These are phyloP conservation scores for Moelleriella libera DNA, from an alignment of 2,329 filamentous ascomycete species.

Conservation along the genomic window DNA sequence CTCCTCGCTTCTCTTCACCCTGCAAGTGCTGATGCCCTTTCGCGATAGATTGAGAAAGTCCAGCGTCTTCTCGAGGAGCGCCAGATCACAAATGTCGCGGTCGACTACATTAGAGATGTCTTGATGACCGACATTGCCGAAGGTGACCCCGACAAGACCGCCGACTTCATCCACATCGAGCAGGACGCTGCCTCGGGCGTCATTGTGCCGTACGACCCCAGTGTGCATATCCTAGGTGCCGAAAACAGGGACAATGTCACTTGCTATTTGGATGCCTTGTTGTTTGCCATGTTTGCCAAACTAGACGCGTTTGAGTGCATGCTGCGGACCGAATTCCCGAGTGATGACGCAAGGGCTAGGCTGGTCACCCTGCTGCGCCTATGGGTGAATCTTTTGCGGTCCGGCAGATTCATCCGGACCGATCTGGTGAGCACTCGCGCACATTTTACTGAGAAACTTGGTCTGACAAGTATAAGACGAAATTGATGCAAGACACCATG, in stretches of 20 bases:
- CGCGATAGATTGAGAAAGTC: conserved; percentile 25
- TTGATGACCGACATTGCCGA: conserved; percentile 49
- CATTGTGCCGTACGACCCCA: conserved; percentile 59
- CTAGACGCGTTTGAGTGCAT: conserved; percentile 88
- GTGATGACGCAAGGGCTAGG: conserved; percentile 53
- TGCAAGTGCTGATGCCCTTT: not conserved
- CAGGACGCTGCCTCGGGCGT: conserved; percentile 71
- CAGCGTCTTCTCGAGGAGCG: conserved; percentile 25
- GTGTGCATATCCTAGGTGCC: conserved; percentile 63
- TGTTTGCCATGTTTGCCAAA: conserved; percentile 93
- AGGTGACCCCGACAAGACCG: conserved; percentile 59
- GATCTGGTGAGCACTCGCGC: conserved; percentile 51
- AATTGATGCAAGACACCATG: conserved; percentile 68
- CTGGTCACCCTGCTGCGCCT: conserved; percentile 67
- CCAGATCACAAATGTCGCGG: conserved; percentile 29
- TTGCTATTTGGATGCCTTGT: conserved; percentile 83
- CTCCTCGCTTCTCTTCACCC: not conserved
- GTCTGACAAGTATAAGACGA: conserved; percentile 40
- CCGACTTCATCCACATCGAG: conserved; percentile 63
- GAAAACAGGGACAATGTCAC: conserved; percentile 77
- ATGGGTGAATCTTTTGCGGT: conserved; percentile 86
- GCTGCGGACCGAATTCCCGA: conserved; percentile 60
- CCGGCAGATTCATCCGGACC: conserved; percentile 69
- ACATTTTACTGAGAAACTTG: not conserved
- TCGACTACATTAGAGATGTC: conserved; percentile 43